Conservation (phyloP, 768 basidiomycete species). For the Tremella yokohamensis region DNA sequence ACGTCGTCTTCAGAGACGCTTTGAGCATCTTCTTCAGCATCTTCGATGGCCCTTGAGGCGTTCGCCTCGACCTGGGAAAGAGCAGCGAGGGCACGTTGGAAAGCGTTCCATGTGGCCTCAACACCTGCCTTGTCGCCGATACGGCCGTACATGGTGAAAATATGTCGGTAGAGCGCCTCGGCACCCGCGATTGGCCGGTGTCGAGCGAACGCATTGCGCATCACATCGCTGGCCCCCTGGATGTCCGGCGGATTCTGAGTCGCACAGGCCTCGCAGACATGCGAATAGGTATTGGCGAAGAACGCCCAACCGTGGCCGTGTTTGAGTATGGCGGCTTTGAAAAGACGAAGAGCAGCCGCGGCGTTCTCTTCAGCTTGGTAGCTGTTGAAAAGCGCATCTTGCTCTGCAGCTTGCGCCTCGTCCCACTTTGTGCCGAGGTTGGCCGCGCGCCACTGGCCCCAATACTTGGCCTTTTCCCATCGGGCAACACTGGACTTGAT, state of each 20-base stretch:
- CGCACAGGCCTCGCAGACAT: conserved; percentile 64
- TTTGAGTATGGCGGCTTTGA: conserved; percentile 57
- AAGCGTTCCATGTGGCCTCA: conserved; percentile 9
- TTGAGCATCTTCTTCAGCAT: background rate
- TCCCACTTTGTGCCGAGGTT: conserved; percentile 5
- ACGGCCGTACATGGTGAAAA: conserved; percentile 15
- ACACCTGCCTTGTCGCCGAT: conserved; percentile 10
- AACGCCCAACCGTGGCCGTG: conserved; percentile 29
- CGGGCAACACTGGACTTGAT: conserved; percentile 56
- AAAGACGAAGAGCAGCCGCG: conserved; percentile 66
- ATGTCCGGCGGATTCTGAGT: conserved; percentile 56
- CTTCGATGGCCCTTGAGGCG: background rate
- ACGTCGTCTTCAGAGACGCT: too few species aligned
- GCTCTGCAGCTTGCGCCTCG: background rate
- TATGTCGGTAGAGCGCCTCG: conserved; percentile 17
- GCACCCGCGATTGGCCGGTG: conserved; percentile 5
- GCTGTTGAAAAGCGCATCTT: conserved; percentile 44
- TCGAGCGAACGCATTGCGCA: conserved; percentile 57
- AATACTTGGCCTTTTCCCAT: conserved; percentile 49
- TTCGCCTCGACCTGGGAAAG: too few species aligned
- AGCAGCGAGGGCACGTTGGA: background rate
- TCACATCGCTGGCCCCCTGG: conserved; percentile 64
- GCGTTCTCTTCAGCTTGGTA: conserved; percentile 69
- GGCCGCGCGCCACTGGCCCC: conserved; percentile 27
- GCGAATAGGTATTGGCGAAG: conserved; percentile 54